Base-by-base conservation (phyloP, 2,329 filamentous ascomycete species). In the Colletotrichum lindemuthianum region DNA sequence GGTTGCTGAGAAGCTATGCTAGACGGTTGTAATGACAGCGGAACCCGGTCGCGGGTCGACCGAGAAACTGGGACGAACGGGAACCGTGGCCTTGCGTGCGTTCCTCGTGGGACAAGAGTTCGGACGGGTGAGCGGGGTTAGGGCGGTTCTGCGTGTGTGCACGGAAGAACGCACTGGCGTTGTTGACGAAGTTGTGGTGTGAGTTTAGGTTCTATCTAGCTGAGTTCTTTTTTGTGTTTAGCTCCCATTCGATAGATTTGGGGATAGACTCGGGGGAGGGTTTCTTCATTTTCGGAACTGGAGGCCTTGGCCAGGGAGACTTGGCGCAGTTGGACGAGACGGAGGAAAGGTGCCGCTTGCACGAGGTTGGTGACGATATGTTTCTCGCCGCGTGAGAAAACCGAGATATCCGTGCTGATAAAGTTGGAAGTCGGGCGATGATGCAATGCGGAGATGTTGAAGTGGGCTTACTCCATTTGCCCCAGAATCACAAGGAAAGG, bases 381-480 rank as follows among this genome's bases (percentile, higher is more conserved):
- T 13, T 13, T 13, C 9, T 47, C 44, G n/a, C n/a, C 44, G 32
- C 15, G 10, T 13, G 15, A 45, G 15, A 44, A 8, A 15, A 8
- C 16, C 13, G 10, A n/a, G 3, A 8, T 10, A 16, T 57, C 16
- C 41, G 5, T 24, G 24, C 24, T 24, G 24, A 4, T 24, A 24
- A 24, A 24, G 48, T 44, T 10, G 12, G 45, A 37, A 9, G 45
- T 13, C 49, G 40, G 44, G 36, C 33, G 44, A 65, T 65, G 61
- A 65, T 61, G 61, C 58, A 65, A 65, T 61, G 51, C 50, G 51
- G 61, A 65, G 57, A 34, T 55, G 33, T 51, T 57, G 33, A 49
- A 34, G 40, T 16, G 43, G 44, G 37, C 48, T 52, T 51, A 53
- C 24, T 24, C 24, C 24, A 24, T 24, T 50, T 33, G 57, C 44